Base-by-base conservation (phyloP, 2,329 filamentous ascomycete species). In the Aspergillus tanneri region DNA sequence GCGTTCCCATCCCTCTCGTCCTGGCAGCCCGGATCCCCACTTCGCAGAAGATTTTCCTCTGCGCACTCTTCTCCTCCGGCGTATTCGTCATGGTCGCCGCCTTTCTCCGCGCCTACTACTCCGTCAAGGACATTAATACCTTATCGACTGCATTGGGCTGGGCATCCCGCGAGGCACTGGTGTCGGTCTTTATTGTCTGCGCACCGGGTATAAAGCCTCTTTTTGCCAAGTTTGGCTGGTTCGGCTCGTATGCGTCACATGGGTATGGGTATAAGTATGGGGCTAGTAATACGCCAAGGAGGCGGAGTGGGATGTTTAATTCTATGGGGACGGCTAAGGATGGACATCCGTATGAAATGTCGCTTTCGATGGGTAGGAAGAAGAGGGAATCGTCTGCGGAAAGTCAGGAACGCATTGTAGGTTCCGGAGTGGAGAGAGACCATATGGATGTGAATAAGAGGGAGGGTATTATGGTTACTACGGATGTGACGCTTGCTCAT, bases 51-150 rank as follows among this genome's bases (percentile, higher is more conserved):
- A 14, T 56, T n/a, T 42, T 57, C 24, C 49, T 59, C 4, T 21
- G 25, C 39, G 11, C 40, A 5, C 44, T 59, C 12, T 57, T 57
- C 38, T 55, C 45, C 23, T 57, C 52, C 7, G 54, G 52, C 5
- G 47, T 59, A n/a, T 57, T 57, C 38, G 47, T 57, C 38, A 57
- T 59, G 54, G 43, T 59, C 22, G 47, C 43, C 25, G 50, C 54
- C 11, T 30, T 52, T 19, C 50, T 59, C 11, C 52, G 56, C 24
- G 53, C 56, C n/a, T 57, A 57, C 37, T 59, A 57, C 53, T 59
- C 55, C n/a, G 38, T 58, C 21, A 54, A 48, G n/a, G 37, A 54
- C 12, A 51, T 58, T 27, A 36, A 45, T 25, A 51, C 42, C 3
- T 37, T 58, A 0, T 25, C 51, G 4, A 52, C 44, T 3, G 55